Base-by-base conservation (phyloP, 306 rosid species). In the Cercis canadensis region DNA sequence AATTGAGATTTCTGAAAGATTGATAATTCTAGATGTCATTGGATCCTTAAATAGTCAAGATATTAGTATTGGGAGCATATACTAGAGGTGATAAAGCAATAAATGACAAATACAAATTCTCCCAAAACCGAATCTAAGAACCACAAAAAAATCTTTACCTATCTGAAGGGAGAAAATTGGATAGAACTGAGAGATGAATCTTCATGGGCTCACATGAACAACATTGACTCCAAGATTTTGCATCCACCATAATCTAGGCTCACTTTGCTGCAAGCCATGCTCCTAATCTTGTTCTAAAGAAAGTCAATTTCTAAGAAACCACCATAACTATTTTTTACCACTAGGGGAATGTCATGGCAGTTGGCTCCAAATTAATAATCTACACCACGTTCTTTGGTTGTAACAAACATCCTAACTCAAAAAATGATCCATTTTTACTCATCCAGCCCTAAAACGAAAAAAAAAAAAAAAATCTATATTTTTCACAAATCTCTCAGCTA, bases 401-500 rank as follows among this genome's bases (percentile, higher is more conserved):
- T 6, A 6, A 7, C 62, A 60, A 44, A 32, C 24, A 31, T 56
- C 46, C 56, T 18, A 43, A 57, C 47, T 57, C 57, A 55, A 4
- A 57, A 32, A 45, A 44, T 45, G n/a, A n/a, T n/a, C n/a, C n/a
- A 57, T 19, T 58, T 46, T 21, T 51, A 61, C 37, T 43, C 18
- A 61, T 54, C 60, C 47, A 33, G 43, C 8, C 43, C 55, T 36
- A 14, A 51, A 51, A 11, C 59, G 8, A 33, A 65, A 24, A 53
- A 41, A 63, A 62, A 37, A 24, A 24, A 24, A 24, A 24, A 24
- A 24, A 24, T 36, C 21, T 36, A 73, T 29, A 32, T 39, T 58
- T 52, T 68, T 60, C 57, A 18, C 53, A 60, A 34, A 43, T 56
- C 34, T 57, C 49, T 50, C 40, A 44, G 34, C 12, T 53, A 72